Conservation (phyloP, 805 yeast genomes). For the Starmerella etchellsii region DNA sequence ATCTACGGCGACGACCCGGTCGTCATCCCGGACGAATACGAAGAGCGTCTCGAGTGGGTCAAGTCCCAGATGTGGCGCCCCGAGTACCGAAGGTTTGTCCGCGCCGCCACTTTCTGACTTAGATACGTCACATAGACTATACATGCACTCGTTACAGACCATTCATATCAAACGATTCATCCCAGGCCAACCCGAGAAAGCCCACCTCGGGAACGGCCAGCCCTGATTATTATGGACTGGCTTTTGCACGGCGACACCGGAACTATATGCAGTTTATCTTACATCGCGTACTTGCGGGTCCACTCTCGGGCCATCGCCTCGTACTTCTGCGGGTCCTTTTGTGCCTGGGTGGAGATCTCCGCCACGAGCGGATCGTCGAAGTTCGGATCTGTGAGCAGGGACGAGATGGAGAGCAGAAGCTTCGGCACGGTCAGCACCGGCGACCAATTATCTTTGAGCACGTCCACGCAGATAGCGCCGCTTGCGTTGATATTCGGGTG, state of each 20-base stretch:
- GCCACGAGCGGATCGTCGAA: slow-evolving; percentile 99
- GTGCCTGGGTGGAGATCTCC: slow-evolving; percentile 92
- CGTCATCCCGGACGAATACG: slow-evolving; percentile 66
- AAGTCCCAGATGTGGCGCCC: slow-evolving; percentile 94
- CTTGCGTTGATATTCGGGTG: slow-evolving; percentile 94
- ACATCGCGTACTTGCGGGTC: slow-evolving; percentile 96
- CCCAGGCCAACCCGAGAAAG: no score
- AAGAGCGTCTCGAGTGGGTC: slow-evolving; percentile 62
- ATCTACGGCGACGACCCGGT: slow-evolving; percentile 56
- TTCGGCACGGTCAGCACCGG: slow-evolving; percentile 95
- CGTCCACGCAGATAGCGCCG: slow-evolving; percentile 94
- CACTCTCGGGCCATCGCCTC: slow-evolving; percentile 97
- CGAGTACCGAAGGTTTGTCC: slow-evolving; percentile 48
- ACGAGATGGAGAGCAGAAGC: slow-evolving; percentile 86
- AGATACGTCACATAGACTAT: no score
- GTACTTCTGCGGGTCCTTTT: slow-evolving; percentile 83
- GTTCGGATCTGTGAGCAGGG: slow-evolving; percentile 91
- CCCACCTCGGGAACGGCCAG: no score
- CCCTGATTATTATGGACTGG: no score
- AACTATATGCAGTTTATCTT: slow-evolving; percentile 16
- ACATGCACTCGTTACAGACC: no score
- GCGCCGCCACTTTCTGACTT: no score
- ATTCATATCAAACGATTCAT: no score
- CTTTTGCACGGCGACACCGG: no score
- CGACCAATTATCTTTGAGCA: slow-evolving; percentile 96